Conservation (phyloP, 2,329 filamentous ascomycete species). For the Fusarium tuaranense region DNA sequence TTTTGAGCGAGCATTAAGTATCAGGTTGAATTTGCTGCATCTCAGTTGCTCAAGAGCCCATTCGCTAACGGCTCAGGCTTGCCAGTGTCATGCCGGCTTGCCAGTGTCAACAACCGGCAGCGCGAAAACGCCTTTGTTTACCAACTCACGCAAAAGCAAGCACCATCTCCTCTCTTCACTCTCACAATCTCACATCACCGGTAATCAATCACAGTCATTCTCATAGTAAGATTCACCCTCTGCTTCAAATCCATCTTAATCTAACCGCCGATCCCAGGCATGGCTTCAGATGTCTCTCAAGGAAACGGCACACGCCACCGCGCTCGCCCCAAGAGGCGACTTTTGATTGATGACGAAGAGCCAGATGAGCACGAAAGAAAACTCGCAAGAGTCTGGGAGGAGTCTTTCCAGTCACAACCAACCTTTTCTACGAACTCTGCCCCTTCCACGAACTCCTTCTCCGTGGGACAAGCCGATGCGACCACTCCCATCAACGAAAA, state of each 20-base stretch:
- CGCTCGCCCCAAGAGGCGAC: not conserved
- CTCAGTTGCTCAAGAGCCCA: not conserved
- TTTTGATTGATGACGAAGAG: too few relatives aligned
- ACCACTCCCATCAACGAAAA: not conserved
- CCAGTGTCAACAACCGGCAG: not conserved
- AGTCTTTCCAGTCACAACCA: not conserved
- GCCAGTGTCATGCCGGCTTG: not conserved
- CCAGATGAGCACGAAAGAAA: not conserved
- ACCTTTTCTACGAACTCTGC: not conserved
- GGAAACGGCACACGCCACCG: not conserved
- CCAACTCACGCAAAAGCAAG: not conserved
- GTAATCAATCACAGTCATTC: not conserved
- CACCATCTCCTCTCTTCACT: not conserved
- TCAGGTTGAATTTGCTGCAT: too few relatives aligned
- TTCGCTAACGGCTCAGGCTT: not conserved
- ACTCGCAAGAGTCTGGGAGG: not conserved
- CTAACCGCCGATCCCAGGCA: not conserved
- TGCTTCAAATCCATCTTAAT: accelerated
- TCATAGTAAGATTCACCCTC: not conserved
- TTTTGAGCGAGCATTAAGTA: not conserved
- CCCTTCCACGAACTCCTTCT: not conserved
- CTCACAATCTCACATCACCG: not conserved
- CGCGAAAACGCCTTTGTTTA: not conserved
- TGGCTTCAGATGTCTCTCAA: not conserved
- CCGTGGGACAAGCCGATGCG: not conserved